These are phyloP conservation scores for thale cress (Arabidopsis thaliana) DNA, from an alignment of 345 rosid genomes.

Conservation along the genomic window TAIR10.1 NC_003076.8:23017501-23018000, in stretches of 20 bases:
- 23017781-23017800: background rate
- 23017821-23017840: background rate
- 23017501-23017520: background rate
- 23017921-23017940: constrained; percentile 40
- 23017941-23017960: constrained; percentile 1
- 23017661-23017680: background rate
- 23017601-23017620: background rate
- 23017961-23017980: constrained; percentile 30
- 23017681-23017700: background rate
- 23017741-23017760: background rate
- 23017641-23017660: background rate
- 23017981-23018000: background rate
- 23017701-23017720: background rate
- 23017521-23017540: background rate
- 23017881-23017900: constrained; percentile 35
- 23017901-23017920: constrained; percentile 37
- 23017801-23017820: background rate
- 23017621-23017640: background rate
- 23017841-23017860: background rate
- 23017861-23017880: constrained; percentile 7
- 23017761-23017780: background rate
- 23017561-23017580: background rate
- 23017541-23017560: background rate
- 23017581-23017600: background rate
- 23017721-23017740: background rate